Base-by-base conservation (phyloP, 1,139 yeast species). In the Yamadazyma sp. region DNA sequence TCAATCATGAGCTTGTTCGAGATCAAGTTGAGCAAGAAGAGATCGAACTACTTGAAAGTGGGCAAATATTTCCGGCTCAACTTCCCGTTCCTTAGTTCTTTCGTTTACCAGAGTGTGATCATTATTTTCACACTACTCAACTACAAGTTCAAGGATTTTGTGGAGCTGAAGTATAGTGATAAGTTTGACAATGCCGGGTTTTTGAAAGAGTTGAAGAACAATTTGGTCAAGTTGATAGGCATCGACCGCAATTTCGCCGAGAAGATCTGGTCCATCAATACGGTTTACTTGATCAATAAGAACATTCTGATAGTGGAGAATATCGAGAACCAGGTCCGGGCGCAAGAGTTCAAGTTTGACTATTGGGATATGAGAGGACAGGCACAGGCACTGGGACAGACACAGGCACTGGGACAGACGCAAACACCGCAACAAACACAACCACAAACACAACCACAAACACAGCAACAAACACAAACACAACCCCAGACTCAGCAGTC, bases 61-160 rank as follows among this genome's bases (percentile, higher is more conserved):
- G 74, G 71, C 1, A 66, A 61, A 40, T 50, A 63, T 18, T 66
- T 70, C 48, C 49, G 71, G 34, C 49, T 55, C 3, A 55, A 57
- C 35, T 73, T 66, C 47, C 81, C 81, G 16, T 74, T 73, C 44
- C 63, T 75, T 41, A 73, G 72, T 46, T 64, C 77, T 1, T 75
- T 74, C 37, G 59, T 74, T 14, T 75, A 75, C 50, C 81, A 76
- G 48, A 78, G 80, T 1, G 60, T 76, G 33, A 72, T 76, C 41
- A 79, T 75, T 17, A 62, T 72, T 14, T 76, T 71, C 53, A 74
- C 79, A 0, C 57, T 75, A 44, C 56, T 76, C 46, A 75, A 73
- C 49, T 61, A 70, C 42, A 71, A 70, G 26, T 65, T 59, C 32
- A 60, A 61, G 26, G 69, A 64, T 17, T 64, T 75, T 43, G 53